Evolutionary conservation across 2,329 filamentous ascomycete genomes (phyloP).

Genomic region (Zymoseptoria brevis): DNA sequence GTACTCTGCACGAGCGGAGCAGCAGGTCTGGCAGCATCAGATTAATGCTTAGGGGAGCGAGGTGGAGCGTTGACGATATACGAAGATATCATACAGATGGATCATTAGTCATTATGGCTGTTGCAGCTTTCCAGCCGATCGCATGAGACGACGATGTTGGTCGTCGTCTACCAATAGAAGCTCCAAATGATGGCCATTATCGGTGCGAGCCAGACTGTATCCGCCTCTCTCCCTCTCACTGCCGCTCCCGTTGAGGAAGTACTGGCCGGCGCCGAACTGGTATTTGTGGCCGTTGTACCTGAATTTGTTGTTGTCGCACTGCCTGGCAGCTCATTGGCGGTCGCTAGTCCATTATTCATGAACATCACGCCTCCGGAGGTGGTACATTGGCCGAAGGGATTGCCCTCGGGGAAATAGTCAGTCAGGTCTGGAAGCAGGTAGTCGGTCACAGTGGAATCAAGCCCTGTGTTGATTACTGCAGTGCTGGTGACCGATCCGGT

Average conservation of each 20-base stretch:
- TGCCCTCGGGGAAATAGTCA: conserved; percentile 16
- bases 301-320: not conserved
- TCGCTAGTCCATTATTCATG: not conserved
- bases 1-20: conserved; percentile 38
- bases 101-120: not conserved
- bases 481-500: conserved; percentile 10
- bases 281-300: not conserved
- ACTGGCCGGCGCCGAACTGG: not conserved
- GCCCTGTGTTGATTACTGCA: not conserved
- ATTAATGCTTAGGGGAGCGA: conserved; percentile 32
- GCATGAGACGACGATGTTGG: not conserved
- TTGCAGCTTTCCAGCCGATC: not conserved
- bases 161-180: not conserved
- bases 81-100: not conserved
- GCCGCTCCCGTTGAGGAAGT: not conserved
- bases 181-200: not conserved
- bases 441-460: not conserved
- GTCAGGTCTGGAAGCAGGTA: conserved; percentile 14
- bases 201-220: not conserved
- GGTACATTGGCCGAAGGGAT: conserved; percentile 15
- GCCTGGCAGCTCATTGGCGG: not conserved
- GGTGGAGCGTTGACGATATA: not conserved
- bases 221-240: not conserved
- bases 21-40: conserved; percentile 42
- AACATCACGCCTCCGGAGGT: not conserved